Evolutionary conservation across 1,139 yeast genomes (phyloP).

Genomic region (Debaryomycetaceae sp.): DNA sequence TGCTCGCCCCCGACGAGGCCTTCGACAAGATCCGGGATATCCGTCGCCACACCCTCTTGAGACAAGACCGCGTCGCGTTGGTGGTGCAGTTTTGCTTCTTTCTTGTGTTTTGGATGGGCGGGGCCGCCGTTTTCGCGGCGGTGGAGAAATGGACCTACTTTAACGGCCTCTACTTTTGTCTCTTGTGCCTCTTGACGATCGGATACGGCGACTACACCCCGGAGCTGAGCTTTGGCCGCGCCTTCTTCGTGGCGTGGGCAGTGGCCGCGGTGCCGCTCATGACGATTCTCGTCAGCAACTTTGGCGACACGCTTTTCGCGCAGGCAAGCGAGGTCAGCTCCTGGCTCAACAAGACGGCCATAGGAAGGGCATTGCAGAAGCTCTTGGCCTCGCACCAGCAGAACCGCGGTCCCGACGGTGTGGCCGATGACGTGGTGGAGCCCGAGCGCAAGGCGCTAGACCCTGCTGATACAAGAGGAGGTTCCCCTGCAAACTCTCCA

Average conservation of each 20-base stretch:
- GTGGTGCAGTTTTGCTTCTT: slow-evolving; percentile 35
- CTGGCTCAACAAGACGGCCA: neutral
- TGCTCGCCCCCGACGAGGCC: slow-evolving; percentile 26
- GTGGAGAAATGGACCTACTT: slow-evolving; percentile 65
- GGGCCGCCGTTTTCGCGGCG: slow-evolving; percentile 50
- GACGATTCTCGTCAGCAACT: slow-evolving; percentile 67
- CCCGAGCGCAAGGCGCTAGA: slow-evolving; percentile 23
- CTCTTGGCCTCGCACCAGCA: no score
- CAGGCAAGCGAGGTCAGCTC: slow-evolving; percentile 10
- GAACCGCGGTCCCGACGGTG: neutral
- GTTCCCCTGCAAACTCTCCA: slow-evolving; percentile 3
- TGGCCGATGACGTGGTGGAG: neutral
- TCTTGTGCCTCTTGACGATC: slow-evolving; percentile 64
- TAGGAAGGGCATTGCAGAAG: no score
- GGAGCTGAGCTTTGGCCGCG: slow-evolving; percentile 48
- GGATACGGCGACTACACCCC: slow-evolving; percentile 81
- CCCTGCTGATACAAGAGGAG: slow-evolving; percentile 12
- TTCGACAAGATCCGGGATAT: slow-evolving; percentile 46
- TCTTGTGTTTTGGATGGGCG: slow-evolving; percentile 54
- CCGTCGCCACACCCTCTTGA: slow-evolving; percentile 23
- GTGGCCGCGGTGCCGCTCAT: slow-evolving; percentile 74
- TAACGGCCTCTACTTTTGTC: slow-evolving; percentile 59
- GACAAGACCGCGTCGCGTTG: slow-evolving; percentile 24
- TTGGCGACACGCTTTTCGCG: slow-evolving; percentile 52
- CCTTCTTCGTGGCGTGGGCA: slow-evolving; percentile 72